A percentile compares a stretch with the other conserved stretches of the same genome.
These are phyloP conservation scores for Cyberlindnera meyerae DNA, from an alignment of 805 yeast genomes.

Conservation along the genomic window DNA sequence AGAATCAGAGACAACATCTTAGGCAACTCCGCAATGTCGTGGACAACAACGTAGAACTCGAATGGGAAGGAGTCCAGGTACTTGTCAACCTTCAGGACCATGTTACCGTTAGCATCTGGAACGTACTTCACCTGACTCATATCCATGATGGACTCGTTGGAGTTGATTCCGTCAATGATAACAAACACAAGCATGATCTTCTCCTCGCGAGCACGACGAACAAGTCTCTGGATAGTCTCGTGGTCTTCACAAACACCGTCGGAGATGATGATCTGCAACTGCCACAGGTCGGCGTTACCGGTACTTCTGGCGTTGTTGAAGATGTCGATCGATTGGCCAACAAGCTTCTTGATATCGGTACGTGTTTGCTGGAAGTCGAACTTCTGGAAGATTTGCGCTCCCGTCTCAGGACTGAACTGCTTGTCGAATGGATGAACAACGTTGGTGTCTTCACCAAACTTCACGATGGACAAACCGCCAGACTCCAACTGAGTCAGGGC, in stretches of 20 bases:
- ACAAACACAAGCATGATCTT: slow-evolving; percentile 94
- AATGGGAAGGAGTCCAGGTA: slow-evolving; percentile 94
- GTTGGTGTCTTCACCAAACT: slow-evolving; percentile 79
- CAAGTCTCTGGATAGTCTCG: slow-evolving; percentile 72
- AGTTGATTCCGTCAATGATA: slow-evolving; percentile 81
- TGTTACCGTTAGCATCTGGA: slow-evolving; percentile 63
- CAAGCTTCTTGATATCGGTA: slow-evolving; percentile 77
- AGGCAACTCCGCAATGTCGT: slow-evolving; percentile 84
- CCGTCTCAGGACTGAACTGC: slow-evolving; percentile 80
- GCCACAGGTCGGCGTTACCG: slow-evolving; percentile 74
- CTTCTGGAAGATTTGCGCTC: slow-evolving; percentile 78
- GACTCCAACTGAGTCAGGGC: slow-evolving; percentile 92
- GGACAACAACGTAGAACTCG: slow-evolving; percentile 92
- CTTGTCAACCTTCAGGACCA: slow-evolving; percentile 70
- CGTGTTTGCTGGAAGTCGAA: slow-evolving; percentile 85
- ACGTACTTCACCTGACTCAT: slow-evolving; percentile 89
- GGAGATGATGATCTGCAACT: slow-evolving; percentile 83
- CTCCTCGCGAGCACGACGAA: slow-evolving; percentile 87
- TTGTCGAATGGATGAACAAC: slow-evolving; percentile 87
- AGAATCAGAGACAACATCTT: slow-evolving; percentile 83
- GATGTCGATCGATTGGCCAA: slow-evolving; percentile 63
- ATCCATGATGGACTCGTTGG: slow-evolving; percentile 83
- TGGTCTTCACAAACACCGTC: slow-evolving; percentile 99
- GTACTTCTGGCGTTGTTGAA: slow-evolving; percentile 54
- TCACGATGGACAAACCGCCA: slow-evolving; percentile 85